Evolutionary conservation across 78 protist genomes (phyloP).

Genomic region (Dictyostelium purpureum): DNA sequence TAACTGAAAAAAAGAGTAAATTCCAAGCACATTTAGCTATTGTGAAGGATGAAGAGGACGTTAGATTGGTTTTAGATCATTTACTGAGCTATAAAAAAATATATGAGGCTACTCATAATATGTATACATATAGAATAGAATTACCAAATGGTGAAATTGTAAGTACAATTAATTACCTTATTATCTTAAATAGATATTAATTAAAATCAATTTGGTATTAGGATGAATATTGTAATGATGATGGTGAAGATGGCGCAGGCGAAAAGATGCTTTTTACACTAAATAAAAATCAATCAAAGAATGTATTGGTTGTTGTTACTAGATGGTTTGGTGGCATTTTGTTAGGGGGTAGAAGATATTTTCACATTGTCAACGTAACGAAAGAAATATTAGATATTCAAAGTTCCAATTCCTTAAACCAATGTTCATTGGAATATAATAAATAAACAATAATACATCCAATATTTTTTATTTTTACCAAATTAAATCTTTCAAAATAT

Average conservation of each 20-base stretch:
- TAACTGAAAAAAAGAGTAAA: constrained; percentile 58
- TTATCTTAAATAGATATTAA: not conserved
- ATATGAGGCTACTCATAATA: constrained; percentile 78
- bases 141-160: constrained; percentile 51
- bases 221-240: constrained; percentile 77
- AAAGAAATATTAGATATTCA: constrained; percentile 7
- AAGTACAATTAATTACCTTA: not conserved
- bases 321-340: constrained; percentile 78
- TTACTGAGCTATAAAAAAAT: constrained; percentile 41
- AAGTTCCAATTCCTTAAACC: not conserved
- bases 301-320: constrained; percentile 53
- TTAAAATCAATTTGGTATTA: not conserved
- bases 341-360: constrained; percentile 40
- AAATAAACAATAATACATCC: not conserved
- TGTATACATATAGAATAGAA: constrained; percentile 69
- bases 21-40: constrained; percentile 76
- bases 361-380: constrained; percentile 14
- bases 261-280: constrained; percentile 61
- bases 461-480: no score
- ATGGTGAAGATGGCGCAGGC: constrained; percentile 84
- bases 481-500: no score
- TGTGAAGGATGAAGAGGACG: constrained; percentile 44
- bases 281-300: constrained; percentile 40
- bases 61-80: constrained; percentile 30
- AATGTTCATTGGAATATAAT: constrained; percentile 2